Base-by-base conservation (phyloP, 805 yeast genomes). In the Barnettozyma californica region DNA sequence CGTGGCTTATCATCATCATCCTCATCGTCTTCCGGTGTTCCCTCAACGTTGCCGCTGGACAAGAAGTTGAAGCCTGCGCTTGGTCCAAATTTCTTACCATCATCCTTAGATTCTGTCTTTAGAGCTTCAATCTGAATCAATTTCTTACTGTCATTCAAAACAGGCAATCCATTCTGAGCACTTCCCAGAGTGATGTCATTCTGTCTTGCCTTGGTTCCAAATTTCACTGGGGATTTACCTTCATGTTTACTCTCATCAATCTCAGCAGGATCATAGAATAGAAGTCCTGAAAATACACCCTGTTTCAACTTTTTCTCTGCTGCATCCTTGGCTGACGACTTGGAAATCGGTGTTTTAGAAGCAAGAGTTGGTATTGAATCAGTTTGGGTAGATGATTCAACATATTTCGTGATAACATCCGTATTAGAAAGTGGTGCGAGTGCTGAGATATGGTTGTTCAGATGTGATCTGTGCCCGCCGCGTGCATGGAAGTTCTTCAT, bases 61-160 rank as follows among this genome's bases (percentile, higher is more conserved):
- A 60, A 20, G 53, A 61, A 61, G 42, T 55, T 60, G 54, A 61
- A 61, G 2, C 65, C 65, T 7, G 65, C 58, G 53, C 65, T 61
- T 49, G 65, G 65, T 2, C 62, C 64, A 14, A 20, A 18, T 9
- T 25, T 37, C 23, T 43, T 36, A 29, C 18, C 33, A 16, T 36
- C 37, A 11, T 18, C n/a, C 18, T 37, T 43, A 18, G 46, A 9
- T 37, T 27, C 26, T 16, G 31, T 8, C 33, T 29, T 35, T n/a
- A 41, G 31, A 18, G 40, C 19, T n/a, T 52, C 52, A 16, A 36
- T 47, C 39, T 58, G 64, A 4, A 57, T 45, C 2, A 53, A 39
- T 37, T 53, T 58, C 38, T 53, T 54, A 2, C 49, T 41, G 4
- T 46, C 59, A 23, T 35, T 45, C 34, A 59, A 38, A n/a, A 56